These are phyloP conservation scores for Apiospora phragmitis DNA, from an alignment of 2,329 filamentous ascomycete species.

Conservation along the genomic window DNA sequence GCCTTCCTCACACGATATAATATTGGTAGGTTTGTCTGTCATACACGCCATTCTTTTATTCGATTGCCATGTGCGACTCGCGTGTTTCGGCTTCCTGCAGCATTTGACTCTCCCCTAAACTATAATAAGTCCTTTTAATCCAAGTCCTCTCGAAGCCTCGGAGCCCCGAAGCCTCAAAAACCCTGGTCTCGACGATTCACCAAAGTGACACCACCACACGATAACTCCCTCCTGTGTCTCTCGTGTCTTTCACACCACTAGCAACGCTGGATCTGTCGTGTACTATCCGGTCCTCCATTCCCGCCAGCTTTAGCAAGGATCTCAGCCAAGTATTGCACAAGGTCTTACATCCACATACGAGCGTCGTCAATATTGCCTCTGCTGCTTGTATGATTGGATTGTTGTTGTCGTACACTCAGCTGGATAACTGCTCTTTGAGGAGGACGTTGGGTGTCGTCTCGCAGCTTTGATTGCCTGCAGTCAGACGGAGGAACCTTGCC, in stretches of 20 bases:
- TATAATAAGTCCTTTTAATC: background rate
- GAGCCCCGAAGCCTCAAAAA: background rate
- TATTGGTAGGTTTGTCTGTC: background rate
- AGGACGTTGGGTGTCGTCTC: background rate
- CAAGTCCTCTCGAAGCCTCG: background rate
- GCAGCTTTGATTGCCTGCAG: background rate
- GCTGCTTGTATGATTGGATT: background rate
- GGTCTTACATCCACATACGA: background rate
- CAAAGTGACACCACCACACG: background rate
- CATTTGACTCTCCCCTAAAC: background rate
- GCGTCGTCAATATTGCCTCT: background rate
- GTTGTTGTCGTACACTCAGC: background rate
- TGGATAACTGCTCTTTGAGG: background rate
- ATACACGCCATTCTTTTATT: background rate
- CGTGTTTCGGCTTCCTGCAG: conserved; percentile 1
- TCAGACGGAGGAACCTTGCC: background rate
- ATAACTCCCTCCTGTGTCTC: background rate
- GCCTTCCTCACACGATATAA: background rate
- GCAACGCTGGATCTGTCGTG: background rate
- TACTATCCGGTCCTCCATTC: background rate
- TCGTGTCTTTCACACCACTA: background rate
- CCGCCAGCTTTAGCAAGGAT: background rate
- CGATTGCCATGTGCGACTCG: conserved; percentile 4
- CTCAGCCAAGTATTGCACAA: background rate
- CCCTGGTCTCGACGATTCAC: background rate